Conservation (phyloP, 768 basidiomycete genomes). For the Boletus huronensis region DNA sequence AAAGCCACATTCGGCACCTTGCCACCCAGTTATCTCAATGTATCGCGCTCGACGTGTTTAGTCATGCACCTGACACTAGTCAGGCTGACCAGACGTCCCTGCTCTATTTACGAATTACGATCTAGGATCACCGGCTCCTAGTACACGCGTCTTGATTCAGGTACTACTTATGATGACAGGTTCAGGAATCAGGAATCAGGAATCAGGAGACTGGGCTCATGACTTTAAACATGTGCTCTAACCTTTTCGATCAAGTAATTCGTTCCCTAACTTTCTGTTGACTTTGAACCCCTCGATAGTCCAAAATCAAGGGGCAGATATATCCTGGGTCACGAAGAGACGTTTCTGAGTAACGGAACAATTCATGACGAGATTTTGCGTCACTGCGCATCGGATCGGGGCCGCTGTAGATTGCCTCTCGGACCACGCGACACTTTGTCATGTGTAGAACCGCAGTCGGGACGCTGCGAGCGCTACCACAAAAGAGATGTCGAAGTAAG, state of each 20-base stretch:
- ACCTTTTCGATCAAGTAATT: not conserved
- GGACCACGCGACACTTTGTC: not conserved
- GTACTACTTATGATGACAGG: not conserved
- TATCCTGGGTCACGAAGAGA: not conserved
- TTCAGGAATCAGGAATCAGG: too few species aligned
- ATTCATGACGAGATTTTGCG: not conserved
- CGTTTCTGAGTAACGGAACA: not conserved
- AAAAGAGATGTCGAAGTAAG: constrained; percentile 9
- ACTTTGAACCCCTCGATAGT: not conserved
- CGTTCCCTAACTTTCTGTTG: not conserved
- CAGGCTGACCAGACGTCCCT: not conserved
- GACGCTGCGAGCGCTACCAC: not conserved
- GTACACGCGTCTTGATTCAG: too few species aligned
- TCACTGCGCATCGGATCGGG: not conserved
- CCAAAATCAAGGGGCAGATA: too few species aligned
- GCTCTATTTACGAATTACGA: too few species aligned
- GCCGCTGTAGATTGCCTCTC: not conserved
- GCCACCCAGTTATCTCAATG: not conserved
- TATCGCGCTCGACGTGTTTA: not conserved
- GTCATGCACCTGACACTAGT: not conserved
- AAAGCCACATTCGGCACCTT: not conserved
- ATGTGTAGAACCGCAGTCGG: not conserved
- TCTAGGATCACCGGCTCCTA: not conserved
- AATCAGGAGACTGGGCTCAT: not conserved
- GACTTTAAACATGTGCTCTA: not conserved